These are phyloP conservation scores for Zancudomyces culisetae DNA, from an alignment of 371 early-diverging fungal genomes.

Conservation along the genomic window DNA sequence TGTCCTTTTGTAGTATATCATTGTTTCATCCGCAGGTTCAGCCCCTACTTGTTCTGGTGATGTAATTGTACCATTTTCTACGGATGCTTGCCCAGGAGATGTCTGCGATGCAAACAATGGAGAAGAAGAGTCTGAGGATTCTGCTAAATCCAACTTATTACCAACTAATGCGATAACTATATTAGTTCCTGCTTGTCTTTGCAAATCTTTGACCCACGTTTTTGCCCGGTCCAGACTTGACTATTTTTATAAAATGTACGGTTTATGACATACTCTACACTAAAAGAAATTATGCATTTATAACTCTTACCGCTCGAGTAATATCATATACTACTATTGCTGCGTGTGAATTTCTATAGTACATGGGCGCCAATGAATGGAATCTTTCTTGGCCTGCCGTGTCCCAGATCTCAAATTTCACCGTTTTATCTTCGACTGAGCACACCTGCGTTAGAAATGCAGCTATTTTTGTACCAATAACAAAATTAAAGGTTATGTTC, in stretches of 20 bases:
- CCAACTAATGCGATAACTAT: slow-evolving; percentile 96
- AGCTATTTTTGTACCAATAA: slow-evolving; percentile 29
- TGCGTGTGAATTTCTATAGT: slow-evolving; percentile 95
- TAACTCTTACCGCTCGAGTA: slow-evolving; percentile 41
- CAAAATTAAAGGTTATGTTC: neutral
- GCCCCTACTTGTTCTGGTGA: slow-evolving; percentile 1
- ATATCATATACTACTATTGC: slow-evolving; percentile 95
- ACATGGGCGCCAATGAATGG: slow-evolving; percentile 94
- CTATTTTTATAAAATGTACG: slow-evolving; percentile 3
- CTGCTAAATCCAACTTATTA: slow-evolving; percentile 79
- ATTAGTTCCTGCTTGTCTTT: slow-evolving; percentile 91
- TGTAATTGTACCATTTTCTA: slow-evolving; percentile 1
- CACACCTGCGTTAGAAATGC: slow-evolving; percentile 69
- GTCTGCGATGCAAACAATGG: neutral
- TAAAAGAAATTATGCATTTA: too few species aligned
- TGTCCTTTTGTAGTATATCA: neutral
- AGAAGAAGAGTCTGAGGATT: neutral
- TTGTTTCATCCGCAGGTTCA: slow-evolving; percentile 2
- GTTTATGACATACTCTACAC: too few species aligned
- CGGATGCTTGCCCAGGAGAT: neutral
- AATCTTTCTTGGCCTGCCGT: slow-evolving; percentile 91
- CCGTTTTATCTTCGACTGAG: slow-evolving; percentile 46
- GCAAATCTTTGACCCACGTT: slow-evolving; percentile 96
- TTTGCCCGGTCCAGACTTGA: slow-evolving; percentile 93
- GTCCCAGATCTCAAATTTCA: slow-evolving; percentile 89